Conservation (phyloP, 176 grass and related monocot species). For the Ensete ventricosum region DNA sequence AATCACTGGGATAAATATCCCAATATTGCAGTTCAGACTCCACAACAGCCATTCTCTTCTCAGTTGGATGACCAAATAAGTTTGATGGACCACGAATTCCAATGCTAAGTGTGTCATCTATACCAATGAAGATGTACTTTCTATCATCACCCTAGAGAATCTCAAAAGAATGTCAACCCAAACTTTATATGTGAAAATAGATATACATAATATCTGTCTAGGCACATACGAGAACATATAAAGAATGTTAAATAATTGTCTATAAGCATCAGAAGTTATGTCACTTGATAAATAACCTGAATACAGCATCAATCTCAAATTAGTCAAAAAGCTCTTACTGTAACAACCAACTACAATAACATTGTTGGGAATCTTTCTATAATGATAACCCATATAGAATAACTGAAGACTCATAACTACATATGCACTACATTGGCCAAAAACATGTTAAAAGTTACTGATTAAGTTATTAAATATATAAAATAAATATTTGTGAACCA, state of each 20-base stretch:
- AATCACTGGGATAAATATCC: conserved; percentile 32
- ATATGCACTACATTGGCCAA: too few species aligned
- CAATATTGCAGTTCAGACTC: conserved; percentile 56
- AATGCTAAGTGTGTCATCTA: conserved; percentile 72
- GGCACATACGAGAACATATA: too few species aligned
- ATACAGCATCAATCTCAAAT: neutral
- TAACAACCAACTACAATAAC: too few species aligned
- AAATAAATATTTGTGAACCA: too few species aligned
- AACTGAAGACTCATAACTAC: too few species aligned
- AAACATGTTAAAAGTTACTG: too few species aligned
- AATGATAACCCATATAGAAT: neutral
- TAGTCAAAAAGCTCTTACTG: neutral
- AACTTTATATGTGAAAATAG: conserved; percentile 13
- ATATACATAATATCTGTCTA: neutral
- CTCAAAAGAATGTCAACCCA: conserved; percentile 43
- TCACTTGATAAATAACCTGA: neutral
- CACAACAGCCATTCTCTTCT: conserved; percentile 43
- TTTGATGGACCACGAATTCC: conserved; percentile 79
- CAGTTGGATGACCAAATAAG: conserved; percentile 79
- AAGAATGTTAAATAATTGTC: neutral
- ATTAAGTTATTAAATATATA: too few species aligned
- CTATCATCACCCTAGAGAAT: conserved; percentile 58
- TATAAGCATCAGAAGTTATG: neutral
- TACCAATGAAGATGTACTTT: conserved; percentile 69
- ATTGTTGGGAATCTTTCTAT: neutral